phyloP scores from a whole-genome alignment of 345 rosid genomes.

The Brassica incana region DNA sequence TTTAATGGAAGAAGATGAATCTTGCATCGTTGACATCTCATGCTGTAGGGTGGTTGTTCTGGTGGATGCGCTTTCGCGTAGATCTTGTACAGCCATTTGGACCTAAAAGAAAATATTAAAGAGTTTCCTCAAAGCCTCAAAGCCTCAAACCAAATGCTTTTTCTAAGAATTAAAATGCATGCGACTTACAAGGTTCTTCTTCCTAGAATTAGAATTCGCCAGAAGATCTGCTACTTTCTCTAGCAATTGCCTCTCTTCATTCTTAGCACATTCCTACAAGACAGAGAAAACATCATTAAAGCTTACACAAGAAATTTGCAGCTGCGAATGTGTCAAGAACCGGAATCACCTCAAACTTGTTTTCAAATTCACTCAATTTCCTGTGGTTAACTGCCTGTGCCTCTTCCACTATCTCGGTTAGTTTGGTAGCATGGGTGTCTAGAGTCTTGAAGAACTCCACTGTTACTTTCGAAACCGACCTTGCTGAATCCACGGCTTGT shows the following conservation, averaged over 20 bases:
- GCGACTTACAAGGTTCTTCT: conserved; percentile 74
- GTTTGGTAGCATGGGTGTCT: conserved; percentile 68
- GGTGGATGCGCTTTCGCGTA: conserved; percentile 70
- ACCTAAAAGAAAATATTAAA: conserved; percentile 49
- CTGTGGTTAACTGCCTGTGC: conserved; percentile 77
- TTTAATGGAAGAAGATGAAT: conserved; percentile 70
- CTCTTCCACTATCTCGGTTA: conserved; percentile 74
- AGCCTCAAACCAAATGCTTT: not conserved
- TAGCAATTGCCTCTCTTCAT: conserved; percentile 80
- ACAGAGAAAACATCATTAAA: conserved; percentile 7
- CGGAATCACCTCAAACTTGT: conserved; percentile 80
- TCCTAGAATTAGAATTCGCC: conserved; percentile 77
- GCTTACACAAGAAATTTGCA: not conserved
- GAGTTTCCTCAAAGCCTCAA: not conserved
- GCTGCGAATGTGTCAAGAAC: conserved; percentile 15
- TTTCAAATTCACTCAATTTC: conserved; percentile 76
- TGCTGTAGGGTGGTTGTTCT: conserved; percentile 73
- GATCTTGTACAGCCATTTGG: conserved; percentile 83
- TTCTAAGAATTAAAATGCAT: not conserved
- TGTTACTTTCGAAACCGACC: conserved; percentile 77
- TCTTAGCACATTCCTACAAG: conserved; percentile 79
- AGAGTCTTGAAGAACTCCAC: conserved; percentile 74
- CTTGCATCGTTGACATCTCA: conserved; percentile 95
- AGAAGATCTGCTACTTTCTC: conserved; percentile 91
- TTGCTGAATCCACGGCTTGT: conserved; percentile 79